Conservation (phyloP, 2,329 filamentous ascomycete genomes). For the Xylaria sp. region DNA sequence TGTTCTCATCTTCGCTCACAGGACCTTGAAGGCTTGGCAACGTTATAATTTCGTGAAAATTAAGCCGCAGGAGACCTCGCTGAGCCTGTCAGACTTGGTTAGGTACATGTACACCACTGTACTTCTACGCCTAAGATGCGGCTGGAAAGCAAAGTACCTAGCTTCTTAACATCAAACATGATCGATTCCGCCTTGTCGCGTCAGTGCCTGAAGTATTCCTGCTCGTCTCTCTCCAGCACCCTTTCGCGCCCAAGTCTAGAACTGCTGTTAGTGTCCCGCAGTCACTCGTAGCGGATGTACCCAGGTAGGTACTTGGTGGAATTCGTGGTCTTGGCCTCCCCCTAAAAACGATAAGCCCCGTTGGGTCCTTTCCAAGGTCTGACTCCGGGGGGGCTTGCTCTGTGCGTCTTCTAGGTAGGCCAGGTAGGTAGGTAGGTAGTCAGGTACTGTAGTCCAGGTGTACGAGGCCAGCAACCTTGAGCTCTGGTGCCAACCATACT, state of each 20-base stretch:
- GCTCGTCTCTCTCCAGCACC: conserved; percentile 4
- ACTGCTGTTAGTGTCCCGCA: conserved; percentile 7
- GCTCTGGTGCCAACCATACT: conserved; percentile 14
- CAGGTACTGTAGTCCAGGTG: conserved; percentile 1
- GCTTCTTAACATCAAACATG: background rate
- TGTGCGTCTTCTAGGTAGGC: conserved; percentile 4
- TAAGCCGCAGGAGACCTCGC: background rate
- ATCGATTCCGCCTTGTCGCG: conserved; percentile 1
- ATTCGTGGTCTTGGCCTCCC: background rate
- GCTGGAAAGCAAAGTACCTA: background rate
- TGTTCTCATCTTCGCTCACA: background rate
- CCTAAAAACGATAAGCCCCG: conserved; percentile 9
- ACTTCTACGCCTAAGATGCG: background rate
- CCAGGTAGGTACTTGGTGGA: background rate
- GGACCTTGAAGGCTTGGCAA: background rate
- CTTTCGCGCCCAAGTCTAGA: conserved; percentile 10
- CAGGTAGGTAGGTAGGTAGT: conserved; percentile 1
- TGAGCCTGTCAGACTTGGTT: background rate
- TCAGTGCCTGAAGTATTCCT: conserved; percentile 8
- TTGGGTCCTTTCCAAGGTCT: conserved; percentile 1
- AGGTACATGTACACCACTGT: too few relatives aligned
- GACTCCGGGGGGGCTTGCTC: conserved; percentile 8
- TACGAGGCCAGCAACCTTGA: background rate
- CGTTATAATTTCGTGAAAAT: background rate
- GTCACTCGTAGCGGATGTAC: conserved; percentile 4